Conservation (phyloP, 805 yeast species). For the Candida montana region DNA sequence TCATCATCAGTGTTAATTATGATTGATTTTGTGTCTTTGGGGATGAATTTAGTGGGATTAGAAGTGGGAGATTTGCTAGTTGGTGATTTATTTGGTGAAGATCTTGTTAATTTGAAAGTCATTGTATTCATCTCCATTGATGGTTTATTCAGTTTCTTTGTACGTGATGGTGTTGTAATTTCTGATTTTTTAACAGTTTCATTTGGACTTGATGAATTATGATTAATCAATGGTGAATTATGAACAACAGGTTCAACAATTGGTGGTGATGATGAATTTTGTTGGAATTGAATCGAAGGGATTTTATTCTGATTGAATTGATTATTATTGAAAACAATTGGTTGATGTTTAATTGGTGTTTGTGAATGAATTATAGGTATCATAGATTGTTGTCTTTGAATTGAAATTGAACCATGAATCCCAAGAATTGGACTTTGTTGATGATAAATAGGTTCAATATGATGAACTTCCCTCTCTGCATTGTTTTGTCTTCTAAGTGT, state of each 20-base stretch:
- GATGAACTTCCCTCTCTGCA: slow-evolving; percentile 25
- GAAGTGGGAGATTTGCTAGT: too few species aligned
- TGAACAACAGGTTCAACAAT: too few species aligned
- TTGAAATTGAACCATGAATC: too few species aligned
- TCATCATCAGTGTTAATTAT: too few species aligned
- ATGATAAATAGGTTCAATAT: slow-evolving; percentile 20
- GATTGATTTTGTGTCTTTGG: too few species aligned
- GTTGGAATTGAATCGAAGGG: background rate
- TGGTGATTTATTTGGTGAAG: too few species aligned
- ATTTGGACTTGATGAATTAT: too few species aligned
- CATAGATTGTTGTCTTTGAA: too few species aligned
- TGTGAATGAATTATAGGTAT: background rate
- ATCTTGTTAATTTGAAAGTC: slow-evolving; percentile 19
- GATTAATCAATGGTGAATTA: too few species aligned
- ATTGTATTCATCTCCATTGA: slow-evolving; percentile 13
- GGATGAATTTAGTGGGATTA: too few species aligned
- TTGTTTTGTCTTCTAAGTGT: slow-evolving; percentile 52
- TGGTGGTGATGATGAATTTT: background rate
- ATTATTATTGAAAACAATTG: slow-evolving; percentile 1
- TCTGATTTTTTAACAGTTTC: background rate
- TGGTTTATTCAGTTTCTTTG: slow-evolving; percentile 6
- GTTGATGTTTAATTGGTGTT: slow-evolving; percentile 12
- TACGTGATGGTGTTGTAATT: slow-evolving; percentile 18
- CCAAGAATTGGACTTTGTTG: background rate
- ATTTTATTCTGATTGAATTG: background rate